Percentiles rank a stretch among this genome's conserved stretches.
These are phyloP conservation scores for Jasminum sambac DNA, from an alignment of 257 asterid species.

Conservation along the genomic window DNA sequence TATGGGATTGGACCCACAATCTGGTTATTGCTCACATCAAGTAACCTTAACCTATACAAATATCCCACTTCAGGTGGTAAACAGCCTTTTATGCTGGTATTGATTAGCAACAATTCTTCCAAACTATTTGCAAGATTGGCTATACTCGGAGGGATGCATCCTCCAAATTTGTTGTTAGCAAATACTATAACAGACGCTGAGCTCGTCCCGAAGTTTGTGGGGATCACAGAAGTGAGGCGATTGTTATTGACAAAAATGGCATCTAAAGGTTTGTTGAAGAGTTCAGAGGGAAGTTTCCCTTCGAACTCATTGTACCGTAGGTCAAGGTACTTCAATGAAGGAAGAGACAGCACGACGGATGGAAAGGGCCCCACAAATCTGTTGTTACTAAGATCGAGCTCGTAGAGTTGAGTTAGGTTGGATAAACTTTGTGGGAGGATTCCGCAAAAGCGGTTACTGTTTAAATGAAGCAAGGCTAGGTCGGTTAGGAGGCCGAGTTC, in stretches of 20 bases:
- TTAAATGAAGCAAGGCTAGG: constrained; percentile 59
- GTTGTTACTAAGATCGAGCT: constrained; percentile 76
- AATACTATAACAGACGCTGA: constrained; percentile 66
- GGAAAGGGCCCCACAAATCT: constrained; percentile 81
- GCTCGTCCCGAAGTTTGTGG: constrained; percentile 44
- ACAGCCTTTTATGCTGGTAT: constrained; percentile 63
- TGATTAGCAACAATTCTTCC: constrained; percentile 59
- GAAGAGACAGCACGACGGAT: constrained; percentile 51
- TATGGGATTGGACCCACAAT: constrained; percentile 61
- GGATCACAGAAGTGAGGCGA: constrained; percentile 47
- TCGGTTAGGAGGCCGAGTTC: constrained; percentile 67
- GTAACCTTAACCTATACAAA: constrained; percentile 51
- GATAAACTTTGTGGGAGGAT: constrained; percentile 54
- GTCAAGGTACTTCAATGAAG: constrained; percentile 52
- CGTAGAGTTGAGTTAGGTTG: constrained; percentile 49
- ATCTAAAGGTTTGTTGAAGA: constrained; percentile 48
- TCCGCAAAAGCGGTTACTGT: constrained; percentile 73
- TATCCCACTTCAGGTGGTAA: constrained; percentile 66
- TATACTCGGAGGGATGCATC: constrained; percentile 64
- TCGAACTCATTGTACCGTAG: constrained; percentile 78
- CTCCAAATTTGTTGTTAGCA: constrained; percentile 60
- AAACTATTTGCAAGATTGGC: constrained; percentile 52
- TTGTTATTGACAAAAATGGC: constrained; percentile 66
- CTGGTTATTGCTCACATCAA: constrained; percentile 63
- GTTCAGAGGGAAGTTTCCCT: constrained; percentile 59